These are phyloP conservation scores for Cyclocybe aegerita DNA, from an alignment of 768 basidiomycete genomes.

Conservation along the genomic window DNA sequence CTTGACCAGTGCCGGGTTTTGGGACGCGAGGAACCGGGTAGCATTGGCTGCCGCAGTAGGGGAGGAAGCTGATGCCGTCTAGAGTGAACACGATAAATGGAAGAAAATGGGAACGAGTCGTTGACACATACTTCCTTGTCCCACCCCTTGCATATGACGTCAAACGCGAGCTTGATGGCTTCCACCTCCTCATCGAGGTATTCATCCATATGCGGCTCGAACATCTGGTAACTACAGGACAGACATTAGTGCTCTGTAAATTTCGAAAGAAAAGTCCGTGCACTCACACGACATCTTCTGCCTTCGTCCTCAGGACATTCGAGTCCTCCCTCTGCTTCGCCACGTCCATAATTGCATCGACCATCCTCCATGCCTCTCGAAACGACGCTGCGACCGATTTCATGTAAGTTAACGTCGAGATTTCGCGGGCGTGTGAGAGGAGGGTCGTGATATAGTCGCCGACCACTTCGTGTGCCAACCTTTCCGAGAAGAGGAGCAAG, in stretches of 20 bases:
- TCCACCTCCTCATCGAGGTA: slow-evolving; percentile 95
- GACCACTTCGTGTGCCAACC: slow-evolving; percentile 85
- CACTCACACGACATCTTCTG: slow-evolving; percentile 84
- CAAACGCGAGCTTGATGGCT: slow-evolving; percentile 69
- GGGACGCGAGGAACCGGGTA: slow-evolving; percentile 68
- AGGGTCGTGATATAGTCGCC: slow-evolving; percentile 84
- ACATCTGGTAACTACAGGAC: slow-evolving; percentile 79
- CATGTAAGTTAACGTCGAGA: slow-evolving; percentile 71
- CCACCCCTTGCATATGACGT: slow-evolving; percentile 78
- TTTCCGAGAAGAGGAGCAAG: slow-evolving; percentile 77
- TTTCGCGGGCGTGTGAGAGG: slow-evolving; percentile 72
- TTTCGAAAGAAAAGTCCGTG: too few relatives aligned
- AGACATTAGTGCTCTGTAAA: too few relatives aligned
- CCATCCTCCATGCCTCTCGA: slow-evolving; percentile 83
- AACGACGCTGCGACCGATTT: slow-evolving; percentile 90
- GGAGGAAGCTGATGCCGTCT: slow-evolving; percentile 8
- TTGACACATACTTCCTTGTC: slow-evolving; percentile 69
- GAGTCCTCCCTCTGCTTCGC: slow-evolving; percentile 39
- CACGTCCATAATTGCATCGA: slow-evolving; percentile 69
- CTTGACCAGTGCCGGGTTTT: slow-evolving; percentile 90
- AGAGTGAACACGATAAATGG: too few relatives aligned
- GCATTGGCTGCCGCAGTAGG: slow-evolving; percentile 16
- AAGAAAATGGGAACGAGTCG: too few relatives aligned
- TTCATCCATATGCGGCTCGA: slow-evolving; percentile 96
- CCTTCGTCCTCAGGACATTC: slow-evolving; percentile 46